Evolutionary conservation across 2,329 filamentous ascomycete genomes (phyloP), one percentile per base, ranked within the genome.

Genomic region (Aspergillus bombycis): DNA sequence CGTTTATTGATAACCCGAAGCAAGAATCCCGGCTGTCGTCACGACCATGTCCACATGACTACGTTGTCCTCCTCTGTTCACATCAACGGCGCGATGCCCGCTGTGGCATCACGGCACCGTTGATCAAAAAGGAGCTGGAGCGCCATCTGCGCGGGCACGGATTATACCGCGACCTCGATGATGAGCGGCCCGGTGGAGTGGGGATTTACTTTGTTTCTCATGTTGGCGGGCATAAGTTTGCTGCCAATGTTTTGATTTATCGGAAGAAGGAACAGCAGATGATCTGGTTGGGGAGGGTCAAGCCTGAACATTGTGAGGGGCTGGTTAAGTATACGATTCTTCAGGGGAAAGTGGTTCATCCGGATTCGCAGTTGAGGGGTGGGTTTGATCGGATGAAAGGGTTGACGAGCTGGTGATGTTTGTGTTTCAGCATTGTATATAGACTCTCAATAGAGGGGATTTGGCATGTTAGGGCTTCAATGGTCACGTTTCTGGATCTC

Each of bases 191-290:
- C 0, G 93, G 93, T 9, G 93, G 93, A 8, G 93, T 94, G 1
- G 93, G 92, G 1, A 91, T 97, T 64, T 96, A 95, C 80, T 96
- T 94, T 74, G 93, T 97, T 69, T 94, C 89, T 65, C 94, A 97
- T 74, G 92, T 97, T 6, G 94, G 94, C 36, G 94, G 94, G 0
- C 94, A 97, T 82, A 96, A 96, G 82, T 97, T 94, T 81, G 89
- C 89, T 53, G 94, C 94, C 30, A 97, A 97, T 74, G 88, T 97
- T 67, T 89, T 97, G 81, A 82, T 97, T 0, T 97, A 97, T 77
- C 86, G 93, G n/a, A 85, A 73, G 63, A 79, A 77, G 56, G 72
- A 73, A 64, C 71, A 74, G 64, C 77, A 77, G 63, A 76, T 77
- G 75, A 94, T 97, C 68, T 97, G 93, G 93, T 82, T 97, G 46